These are phyloP conservation scores for Backusella psychrophila DNA, from an alignment of 192 early-diverging fungal genomes.

Conservation along the genomic window DNA sequence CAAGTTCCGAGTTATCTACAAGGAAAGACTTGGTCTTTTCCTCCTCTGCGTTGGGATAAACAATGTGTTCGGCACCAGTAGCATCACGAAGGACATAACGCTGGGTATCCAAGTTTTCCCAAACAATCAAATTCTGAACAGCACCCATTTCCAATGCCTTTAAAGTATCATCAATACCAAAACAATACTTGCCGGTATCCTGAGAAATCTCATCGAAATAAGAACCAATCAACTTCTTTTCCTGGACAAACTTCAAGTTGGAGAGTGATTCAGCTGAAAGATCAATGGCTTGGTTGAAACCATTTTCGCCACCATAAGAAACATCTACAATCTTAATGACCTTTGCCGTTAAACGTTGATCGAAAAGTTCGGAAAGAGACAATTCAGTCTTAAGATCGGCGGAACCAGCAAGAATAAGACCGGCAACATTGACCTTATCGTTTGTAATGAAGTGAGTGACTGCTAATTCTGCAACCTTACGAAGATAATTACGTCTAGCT, in stretches of 20 bases:
- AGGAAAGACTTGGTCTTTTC: slow-evolving; percentile 78
- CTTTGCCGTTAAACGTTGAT: slow-evolving; percentile 85
- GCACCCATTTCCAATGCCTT: slow-evolving; percentile 96
- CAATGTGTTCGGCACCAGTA: slow-evolving; percentile 58
- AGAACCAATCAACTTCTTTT: slow-evolving; percentile 93
- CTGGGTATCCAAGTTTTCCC: slow-evolving; percentile 87
- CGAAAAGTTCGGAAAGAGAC: slow-evolving; percentile 93
- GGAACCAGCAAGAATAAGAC: slow-evolving; percentile 94
- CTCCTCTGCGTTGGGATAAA: slow-evolving; percentile 83
- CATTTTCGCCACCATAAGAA: slow-evolving; percentile 98
- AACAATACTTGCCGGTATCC: slow-evolving; percentile 96
- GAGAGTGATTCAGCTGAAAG: slow-evolving; percentile 85
- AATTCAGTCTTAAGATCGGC: slow-evolving; percentile 99
- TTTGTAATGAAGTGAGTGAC: slow-evolving; percentile 94
- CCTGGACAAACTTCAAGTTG: slow-evolving; percentile 99
- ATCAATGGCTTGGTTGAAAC: slow-evolving; percentile 97
- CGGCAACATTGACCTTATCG: slow-evolving; percentile 75
- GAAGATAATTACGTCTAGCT: slow-evolving; percentile 98
- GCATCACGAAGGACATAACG: slow-evolving; percentile 81
- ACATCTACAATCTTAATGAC: slow-evolving; percentile 96
- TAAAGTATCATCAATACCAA: slow-evolving; percentile 94
- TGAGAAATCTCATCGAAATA: slow-evolving; percentile 98
- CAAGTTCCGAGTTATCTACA: slow-evolving; percentile 32
- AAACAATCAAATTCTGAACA: slow-evolving; percentile 98
- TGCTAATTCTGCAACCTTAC: slow-evolving; percentile 97